Conservation (phyloP, 23 red algal species). For the Gracilaria caudata region DNA sequence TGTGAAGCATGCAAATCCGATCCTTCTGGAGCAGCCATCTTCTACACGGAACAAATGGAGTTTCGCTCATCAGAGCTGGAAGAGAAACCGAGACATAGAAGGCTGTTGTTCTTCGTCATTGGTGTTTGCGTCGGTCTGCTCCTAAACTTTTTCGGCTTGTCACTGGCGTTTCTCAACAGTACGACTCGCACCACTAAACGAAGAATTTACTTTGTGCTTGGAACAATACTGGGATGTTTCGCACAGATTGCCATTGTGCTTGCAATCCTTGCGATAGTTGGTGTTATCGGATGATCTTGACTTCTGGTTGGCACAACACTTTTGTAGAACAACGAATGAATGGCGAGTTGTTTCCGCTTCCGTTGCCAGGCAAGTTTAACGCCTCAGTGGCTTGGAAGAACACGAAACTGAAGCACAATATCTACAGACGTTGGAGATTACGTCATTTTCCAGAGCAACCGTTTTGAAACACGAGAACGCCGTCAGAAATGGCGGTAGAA, state of each 20-base stretch:
- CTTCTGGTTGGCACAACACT: too few species aligned
- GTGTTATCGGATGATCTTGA: neutral
- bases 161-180: neutral
- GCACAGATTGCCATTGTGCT: neutral
- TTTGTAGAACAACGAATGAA: too few species aligned
- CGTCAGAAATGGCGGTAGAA: too few species aligned
- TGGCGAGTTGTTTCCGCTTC: too few species aligned
- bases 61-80: neutral
- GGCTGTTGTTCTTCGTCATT: neutral
- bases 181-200: neutral
- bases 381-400: too few species aligned
- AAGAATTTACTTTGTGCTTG: neutral
- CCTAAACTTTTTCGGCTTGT: neutral
- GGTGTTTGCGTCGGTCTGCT: neutral
- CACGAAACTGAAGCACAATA: too few species aligned
- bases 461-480: too few species aligned
- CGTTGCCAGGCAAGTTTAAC: too few species aligned
- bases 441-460: too few species aligned
- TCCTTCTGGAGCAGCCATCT: neutral
- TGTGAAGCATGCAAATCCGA: neutral
- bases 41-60: neutral
- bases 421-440: too few species aligned
- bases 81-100: neutral
- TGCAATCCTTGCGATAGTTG: neutral
- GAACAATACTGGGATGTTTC: neutral